Percentiles rank a stretch among this genome's conserved stretches.
These are phyloP conservation scores for Chrysoporthe cubensis DNA, from an alignment of 2,329 filamentous ascomycete species.

Conservation along the genomic window DNA sequence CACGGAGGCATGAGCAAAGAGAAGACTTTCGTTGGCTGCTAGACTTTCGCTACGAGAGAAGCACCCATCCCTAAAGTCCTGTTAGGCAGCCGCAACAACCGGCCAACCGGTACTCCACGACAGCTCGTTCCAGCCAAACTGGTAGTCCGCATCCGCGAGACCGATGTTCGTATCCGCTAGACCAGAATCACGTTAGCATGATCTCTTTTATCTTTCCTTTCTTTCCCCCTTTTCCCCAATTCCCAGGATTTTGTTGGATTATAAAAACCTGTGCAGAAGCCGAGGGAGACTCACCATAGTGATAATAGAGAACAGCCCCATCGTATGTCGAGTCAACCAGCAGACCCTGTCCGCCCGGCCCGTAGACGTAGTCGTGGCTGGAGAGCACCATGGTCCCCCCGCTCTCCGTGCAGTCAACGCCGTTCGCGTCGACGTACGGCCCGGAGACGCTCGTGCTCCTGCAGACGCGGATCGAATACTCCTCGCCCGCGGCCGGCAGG, in stretches of 20 bases:
- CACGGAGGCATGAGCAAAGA: too few species aligned
- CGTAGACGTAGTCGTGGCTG: constrained; percentile 62
- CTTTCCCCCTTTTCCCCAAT: neutral
- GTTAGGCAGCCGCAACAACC: neutral
- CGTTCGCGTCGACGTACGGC: constrained; percentile 57
- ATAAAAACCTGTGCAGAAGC: neutral
- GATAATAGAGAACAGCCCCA: constrained; percentile 65
- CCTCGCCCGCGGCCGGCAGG: constrained; percentile 55
- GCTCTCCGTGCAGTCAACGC: constrained; percentile 54
- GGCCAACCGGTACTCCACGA: constrained; percentile 51
- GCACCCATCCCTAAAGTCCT: neutral
- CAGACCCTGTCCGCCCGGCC: constrained; percentile 66
- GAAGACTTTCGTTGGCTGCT: too few species aligned
- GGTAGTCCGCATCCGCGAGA: constrained; percentile 50
- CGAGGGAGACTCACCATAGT: constrained; percentile 48
- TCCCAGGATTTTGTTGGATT: too few species aligned
- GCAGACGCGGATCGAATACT: constrained; percentile 68
- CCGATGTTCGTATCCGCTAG: constrained; percentile 57
- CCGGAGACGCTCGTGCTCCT: constrained; percentile 53
- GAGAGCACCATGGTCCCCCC: constrained; percentile 63
- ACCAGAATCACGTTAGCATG: neutral
- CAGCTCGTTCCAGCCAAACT: constrained; percentile 52
- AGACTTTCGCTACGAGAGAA: neutral
- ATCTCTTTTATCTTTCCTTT: neutral
- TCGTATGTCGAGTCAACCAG: constrained; percentile 49